Evolutionary conservation across 345 rosid species (phyloP).

Genomic region (Mallotus nudiflorus): DNA sequence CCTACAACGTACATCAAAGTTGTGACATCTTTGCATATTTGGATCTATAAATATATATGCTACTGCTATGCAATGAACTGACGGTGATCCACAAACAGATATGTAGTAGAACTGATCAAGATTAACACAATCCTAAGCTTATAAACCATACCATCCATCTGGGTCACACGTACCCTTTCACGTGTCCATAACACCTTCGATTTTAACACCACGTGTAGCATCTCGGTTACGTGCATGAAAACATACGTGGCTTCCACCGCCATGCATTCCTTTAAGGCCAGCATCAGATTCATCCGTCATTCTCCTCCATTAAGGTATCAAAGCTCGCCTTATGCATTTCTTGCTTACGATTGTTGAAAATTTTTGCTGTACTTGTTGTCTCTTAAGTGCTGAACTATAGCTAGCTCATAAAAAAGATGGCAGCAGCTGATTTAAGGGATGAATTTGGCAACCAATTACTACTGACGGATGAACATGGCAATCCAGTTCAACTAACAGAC

Average conservation of each 20-base stretch:
- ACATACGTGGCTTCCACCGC: neutral
- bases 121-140: neutral
- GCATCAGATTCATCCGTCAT: no score
- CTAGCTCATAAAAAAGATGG: neutral
- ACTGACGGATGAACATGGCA: constrained; percentile 51
- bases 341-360: no score
- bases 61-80: no score
- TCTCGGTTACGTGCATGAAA: neutral
- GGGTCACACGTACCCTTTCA: neutral
- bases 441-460: constrained; percentile 53
- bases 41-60: no score
- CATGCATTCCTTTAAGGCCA: neutral
- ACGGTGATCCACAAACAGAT: neutral
- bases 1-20: no score
- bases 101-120: neutral
- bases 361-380: no score
- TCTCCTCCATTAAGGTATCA: no score
- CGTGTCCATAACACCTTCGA: neutral
- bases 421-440: constrained; percentile 48
- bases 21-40: neutral
- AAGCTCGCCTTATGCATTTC: no score
- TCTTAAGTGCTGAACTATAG: no score
- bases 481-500: constrained; percentile 40
- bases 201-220: neutral
- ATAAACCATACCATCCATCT: neutral